Evolutionary conservation across 805 yeast genomes (phyloP).

Genomic region (Wickerhamiella vanderwaltii): DNA sequence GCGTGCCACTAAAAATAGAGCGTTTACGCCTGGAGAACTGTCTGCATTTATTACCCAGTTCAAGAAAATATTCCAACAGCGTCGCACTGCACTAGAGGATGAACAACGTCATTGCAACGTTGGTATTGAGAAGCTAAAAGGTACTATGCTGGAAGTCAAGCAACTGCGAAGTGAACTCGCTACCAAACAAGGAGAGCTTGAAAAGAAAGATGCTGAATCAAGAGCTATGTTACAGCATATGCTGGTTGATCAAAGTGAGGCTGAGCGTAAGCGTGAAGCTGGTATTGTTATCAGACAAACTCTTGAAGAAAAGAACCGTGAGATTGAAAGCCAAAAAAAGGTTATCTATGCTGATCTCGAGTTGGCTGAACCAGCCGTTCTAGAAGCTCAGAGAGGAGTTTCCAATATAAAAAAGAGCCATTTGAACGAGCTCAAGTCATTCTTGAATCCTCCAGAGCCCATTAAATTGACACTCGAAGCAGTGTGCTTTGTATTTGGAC

Average conservation of each 20-base stretch:
- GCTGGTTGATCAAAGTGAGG: conserved; percentile 78
- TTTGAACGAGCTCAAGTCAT: conserved; percentile 74
- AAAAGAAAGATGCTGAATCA: conserved; percentile 54
- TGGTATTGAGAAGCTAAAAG: conserved; percentile 66
- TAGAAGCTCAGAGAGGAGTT: conserved; percentile 82
- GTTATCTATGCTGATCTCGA: conserved; percentile 54
- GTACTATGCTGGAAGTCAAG: conserved; percentile 62
- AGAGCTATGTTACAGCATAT: conserved; percentile 57
- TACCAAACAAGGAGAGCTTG: conserved; percentile 38
- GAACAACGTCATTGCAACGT: conserved; percentile 57
- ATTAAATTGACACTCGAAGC: conserved; percentile 79
- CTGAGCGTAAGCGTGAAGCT: conserved; percentile 81
- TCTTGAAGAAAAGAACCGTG: conserved; percentile 51
- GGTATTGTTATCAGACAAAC: conserved; percentile 64
- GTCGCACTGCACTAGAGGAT: conserved; percentile 42
- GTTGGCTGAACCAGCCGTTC: conserved; percentile 69
- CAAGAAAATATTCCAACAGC: conserved; percentile 30
- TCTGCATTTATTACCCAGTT: conserved; percentile 36
- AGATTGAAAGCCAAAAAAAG: conserved; percentile 41
- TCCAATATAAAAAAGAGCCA: conserved; percentile 86
- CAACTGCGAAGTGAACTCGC: conserved; percentile 44
- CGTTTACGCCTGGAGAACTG: conserved; percentile 41
- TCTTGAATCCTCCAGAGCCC: conserved; percentile 82
- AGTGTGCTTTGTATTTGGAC: conserved; percentile 73
- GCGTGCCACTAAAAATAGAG: conserved; percentile 1